Conservation (phyloP, 257 asterid genomes). For the Plantago major region DNA sequence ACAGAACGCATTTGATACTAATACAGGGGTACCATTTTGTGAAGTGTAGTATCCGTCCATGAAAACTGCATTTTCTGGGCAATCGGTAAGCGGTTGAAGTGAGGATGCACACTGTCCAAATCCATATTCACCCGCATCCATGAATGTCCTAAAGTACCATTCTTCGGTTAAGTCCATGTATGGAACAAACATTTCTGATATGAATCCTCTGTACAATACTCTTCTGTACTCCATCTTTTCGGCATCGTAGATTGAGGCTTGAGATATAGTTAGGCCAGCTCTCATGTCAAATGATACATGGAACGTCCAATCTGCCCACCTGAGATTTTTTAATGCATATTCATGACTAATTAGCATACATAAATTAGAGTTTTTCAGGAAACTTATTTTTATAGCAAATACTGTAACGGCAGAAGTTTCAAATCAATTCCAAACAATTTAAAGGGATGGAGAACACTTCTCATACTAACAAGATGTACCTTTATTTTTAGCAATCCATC, state of each 20-base stretch:
- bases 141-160: conserved; percentile 56
- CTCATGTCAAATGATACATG: conserved; percentile 62
- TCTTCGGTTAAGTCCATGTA: conserved; percentile 73
- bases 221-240: conserved; percentile 34
- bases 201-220: conserved; percentile 69
- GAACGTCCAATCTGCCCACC: conserved; percentile 71
- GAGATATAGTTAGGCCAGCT: conserved; percentile 57
- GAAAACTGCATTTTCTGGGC: conserved; percentile 52
- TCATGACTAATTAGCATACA: too few relatives aligned
- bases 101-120: conserved; percentile 45
- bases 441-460: too few relatives aligned
- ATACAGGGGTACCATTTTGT: conserved; percentile 43
- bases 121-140: conserved; percentile 69
- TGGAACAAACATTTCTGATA: conserved; percentile 69
- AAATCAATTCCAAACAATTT: too few relatives aligned
- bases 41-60: conserved; percentile 45
- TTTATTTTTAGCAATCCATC: too few relatives aligned
- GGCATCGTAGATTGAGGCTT: conserved; percentile 56
- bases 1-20: conserved; percentile 37
- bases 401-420: too few relatives aligned
- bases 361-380: neutral
- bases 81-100: conserved; percentile 50
- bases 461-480: too few relatives aligned
- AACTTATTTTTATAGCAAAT: too few relatives aligned
- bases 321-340: conserved; percentile 23